A percentile compares a stretch with the other conserved stretches of the same genome.
Conservation (phyloP, 805 yeast species). For the Candida michaelii region DNA sequence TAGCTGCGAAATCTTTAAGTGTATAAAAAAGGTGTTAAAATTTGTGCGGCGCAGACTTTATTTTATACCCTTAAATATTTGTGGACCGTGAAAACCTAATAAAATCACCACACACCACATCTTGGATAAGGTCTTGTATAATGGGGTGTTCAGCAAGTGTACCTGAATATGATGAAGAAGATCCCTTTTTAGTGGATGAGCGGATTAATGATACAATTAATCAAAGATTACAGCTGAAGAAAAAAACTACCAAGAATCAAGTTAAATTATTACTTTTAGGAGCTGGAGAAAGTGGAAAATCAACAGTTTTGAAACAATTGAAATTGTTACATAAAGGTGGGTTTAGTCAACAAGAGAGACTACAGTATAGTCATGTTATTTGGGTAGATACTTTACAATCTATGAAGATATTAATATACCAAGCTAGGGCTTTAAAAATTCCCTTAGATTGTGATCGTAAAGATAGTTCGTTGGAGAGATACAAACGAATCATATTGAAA, state of each 20-base stretch:
- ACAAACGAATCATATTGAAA: constrained; percentile 51
- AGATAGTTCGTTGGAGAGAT: constrained; percentile 42
- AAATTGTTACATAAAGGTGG: constrained; percentile 83
- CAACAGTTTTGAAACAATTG: constrained; percentile 89
- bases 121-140: too few relatives aligned
- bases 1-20: too few relatives aligned
- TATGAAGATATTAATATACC: constrained; percentile 73
- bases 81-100: too few relatives aligned
- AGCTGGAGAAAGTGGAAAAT: constrained; percentile 93
- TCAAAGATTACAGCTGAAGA: constrained; percentile 52
- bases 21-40: constrained; percentile 7
- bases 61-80: background rate
- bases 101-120: too few relatives aligned
- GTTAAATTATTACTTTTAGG: constrained; percentile 79
- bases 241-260: constrained; percentile 55
- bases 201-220: constrained; percentile 64
- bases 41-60: constrained; percentile 3
- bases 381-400: constrained; percentile 91
- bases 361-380: constrained; percentile 79
- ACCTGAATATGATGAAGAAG: constrained; percentile 38
- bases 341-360: constrained; percentile 74
- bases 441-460: constrained; percentile 64
- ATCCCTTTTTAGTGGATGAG: constrained; percentile 55
- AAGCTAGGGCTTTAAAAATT: constrained; percentile 67
- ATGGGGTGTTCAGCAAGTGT: constrained; percentile 77